Evolutionary conservation across 371 early-diverging fungal species (phyloP).

Genomic region (Phascolomyces articulosus): DNA sequence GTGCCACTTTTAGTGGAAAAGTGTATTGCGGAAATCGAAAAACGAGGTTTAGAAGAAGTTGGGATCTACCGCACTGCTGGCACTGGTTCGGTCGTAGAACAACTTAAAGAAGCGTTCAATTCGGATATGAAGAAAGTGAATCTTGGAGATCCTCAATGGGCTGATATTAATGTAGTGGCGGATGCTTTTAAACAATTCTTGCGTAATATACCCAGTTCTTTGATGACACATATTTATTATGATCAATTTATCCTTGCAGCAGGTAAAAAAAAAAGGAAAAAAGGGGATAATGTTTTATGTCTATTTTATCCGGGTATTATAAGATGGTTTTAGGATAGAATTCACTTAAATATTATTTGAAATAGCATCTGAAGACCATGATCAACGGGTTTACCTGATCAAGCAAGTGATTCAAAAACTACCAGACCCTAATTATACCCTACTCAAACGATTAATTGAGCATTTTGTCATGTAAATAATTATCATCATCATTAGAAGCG

Average conservation of each 20-base stretch:
- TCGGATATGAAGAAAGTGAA: slow-evolving; percentile 57
- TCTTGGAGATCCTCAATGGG: slow-evolving; percentile 66
- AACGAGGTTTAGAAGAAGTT: slow-evolving; percentile 80
- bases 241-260: slow-evolving; percentile 84
- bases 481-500: no score
- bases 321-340: no score
- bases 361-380: slow-evolving; percentile 72
- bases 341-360: slow-evolving; percentile 2
- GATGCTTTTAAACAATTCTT: slow-evolving; percentile 93
- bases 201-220: slow-evolving; percentile 91
- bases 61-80: slow-evolving; percentile 87
- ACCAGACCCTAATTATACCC: slow-evolving; percentile 68
- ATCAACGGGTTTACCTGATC: slow-evolving; percentile 77
- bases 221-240: slow-evolving; percentile 83
- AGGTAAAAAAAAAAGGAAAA: slow-evolving; percentile 48
- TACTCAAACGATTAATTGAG: slow-evolving; percentile 76
- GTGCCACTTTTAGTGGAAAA: slow-evolving; percentile 67
- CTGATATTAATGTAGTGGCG: slow-evolving; percentile 87
- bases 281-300: no score
- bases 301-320: no score
- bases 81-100: slow-evolving; percentile 65
- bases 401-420: slow-evolving; percentile 74
- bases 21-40: slow-evolving; percentile 79
- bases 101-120: slow-evolving; percentile 66
- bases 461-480: slow-evolving; percentile 72